Conservation (phyloP, 345 rosid species). For the Pugionium cornutum region DNA sequence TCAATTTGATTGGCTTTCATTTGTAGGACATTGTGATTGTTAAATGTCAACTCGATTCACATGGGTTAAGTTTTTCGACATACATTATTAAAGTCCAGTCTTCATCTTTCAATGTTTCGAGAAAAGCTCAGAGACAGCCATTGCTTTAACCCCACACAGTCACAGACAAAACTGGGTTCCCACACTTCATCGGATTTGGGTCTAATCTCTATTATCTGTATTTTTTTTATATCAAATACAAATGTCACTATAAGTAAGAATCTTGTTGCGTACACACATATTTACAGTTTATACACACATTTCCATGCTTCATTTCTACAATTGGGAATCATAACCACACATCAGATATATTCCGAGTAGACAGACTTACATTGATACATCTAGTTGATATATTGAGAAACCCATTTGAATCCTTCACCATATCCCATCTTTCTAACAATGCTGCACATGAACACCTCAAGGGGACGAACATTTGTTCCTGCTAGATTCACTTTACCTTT, state of each 20-base stretch:
- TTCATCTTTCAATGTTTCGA: constrained; percentile 16
- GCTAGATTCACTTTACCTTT: constrained; percentile 56
- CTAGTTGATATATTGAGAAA: constrained; percentile 64
- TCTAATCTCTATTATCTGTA: neutral
- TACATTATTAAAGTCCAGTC: constrained; percentile 35
- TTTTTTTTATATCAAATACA: neutral
- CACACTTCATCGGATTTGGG: constrained; percentile 23
- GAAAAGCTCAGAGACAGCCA: constrained; percentile 39
- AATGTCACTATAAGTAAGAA: constrained; percentile 6
- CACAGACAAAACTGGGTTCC: constrained; percentile 29
- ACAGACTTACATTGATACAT: neutral
- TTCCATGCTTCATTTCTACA: constrained; percentile 9
- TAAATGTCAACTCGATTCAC: constrained; percentile 36
- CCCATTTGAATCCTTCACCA: constrained; percentile 65
- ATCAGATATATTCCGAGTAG: neutral
- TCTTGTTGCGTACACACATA: neutral
- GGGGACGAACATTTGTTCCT: constrained; percentile 60
- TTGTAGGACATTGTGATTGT: constrained; percentile 42
- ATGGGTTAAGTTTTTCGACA: constrained; percentile 21
- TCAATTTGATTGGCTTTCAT: constrained; percentile 31
- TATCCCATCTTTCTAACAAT: constrained; percentile 71
- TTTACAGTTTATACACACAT: constrained; percentile 1
- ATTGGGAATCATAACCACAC: constrained; percentile 13
- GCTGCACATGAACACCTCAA: constrained; percentile 75
- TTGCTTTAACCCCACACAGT: constrained; percentile 34